Conservation (phyloP, 1,284 basidiomycete species). For the Ceratobasidium sp. region DNA sequence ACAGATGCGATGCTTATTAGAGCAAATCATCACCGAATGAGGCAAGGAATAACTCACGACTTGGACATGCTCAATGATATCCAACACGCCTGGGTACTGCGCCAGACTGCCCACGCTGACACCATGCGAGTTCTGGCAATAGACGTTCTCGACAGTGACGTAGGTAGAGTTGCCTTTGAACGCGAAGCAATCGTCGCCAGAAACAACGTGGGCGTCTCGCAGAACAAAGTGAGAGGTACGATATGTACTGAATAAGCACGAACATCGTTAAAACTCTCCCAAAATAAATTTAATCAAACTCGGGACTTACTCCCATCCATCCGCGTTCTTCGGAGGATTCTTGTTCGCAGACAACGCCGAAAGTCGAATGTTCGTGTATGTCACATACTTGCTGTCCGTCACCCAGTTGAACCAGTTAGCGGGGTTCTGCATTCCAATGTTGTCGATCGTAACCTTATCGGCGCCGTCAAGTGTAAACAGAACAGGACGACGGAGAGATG, state of each 20-base stretch:
- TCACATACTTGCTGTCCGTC: constrained; percentile 39
- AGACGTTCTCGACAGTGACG: constrained; percentile 35
- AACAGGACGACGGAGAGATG: constrained; percentile 31
- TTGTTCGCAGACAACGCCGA: constrained; percentile 33
- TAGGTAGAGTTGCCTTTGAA: constrained; percentile 42
- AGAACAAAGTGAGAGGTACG: constrained; percentile 37
- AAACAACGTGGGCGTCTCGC: constrained; percentile 32
- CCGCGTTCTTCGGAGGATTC: constrained; percentile 39
- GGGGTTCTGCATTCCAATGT: constrained; percentile 29
- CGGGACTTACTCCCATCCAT: constrained; percentile 35
- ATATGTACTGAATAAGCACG: constrained; percentile 23
- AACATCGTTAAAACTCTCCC: background rate
- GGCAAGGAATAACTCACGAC: constrained; percentile 3
- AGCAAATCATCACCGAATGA: background rate
- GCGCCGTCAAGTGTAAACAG: constrained; percentile 35
- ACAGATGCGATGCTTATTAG: background rate
- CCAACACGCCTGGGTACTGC: constrained; percentile 37
- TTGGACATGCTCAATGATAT: constrained; percentile 38
- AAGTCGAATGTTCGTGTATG: constrained; percentile 29
- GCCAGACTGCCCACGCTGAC: constrained; percentile 41
- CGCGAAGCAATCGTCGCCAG: constrained; percentile 43
- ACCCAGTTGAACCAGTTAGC: constrained; percentile 41
- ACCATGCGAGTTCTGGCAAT: constrained; percentile 43
- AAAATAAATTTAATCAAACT: background rate
- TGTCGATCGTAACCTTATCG: constrained; percentile 33